phyloP scores from a whole-genome alignment of 129 eudicot species.

The Tagetes patula region DNA sequence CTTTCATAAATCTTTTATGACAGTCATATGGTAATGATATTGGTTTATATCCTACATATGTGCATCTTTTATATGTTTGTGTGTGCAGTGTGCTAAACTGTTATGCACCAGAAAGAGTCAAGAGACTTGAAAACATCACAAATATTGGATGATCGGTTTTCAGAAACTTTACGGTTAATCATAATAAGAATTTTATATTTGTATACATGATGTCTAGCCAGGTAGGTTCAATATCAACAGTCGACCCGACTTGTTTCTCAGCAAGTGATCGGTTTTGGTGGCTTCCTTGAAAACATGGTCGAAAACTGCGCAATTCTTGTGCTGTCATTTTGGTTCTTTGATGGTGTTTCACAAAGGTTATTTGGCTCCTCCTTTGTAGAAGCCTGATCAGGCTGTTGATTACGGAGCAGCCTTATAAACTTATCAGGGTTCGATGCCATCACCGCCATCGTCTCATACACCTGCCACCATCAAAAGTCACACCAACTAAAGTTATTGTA shows the following conservation, averaged over 20 bases:
- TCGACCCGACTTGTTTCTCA: conserved; percentile 18
- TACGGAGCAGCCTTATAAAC: conserved; percentile 42
- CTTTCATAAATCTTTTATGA: too few species aligned
- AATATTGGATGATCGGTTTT: conserved; percentile 1
- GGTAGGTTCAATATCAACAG: background rate
- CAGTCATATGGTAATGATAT: too few species aligned
- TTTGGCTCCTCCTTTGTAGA: conserved; percentile 39
- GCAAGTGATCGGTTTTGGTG: conserved; percentile 52
- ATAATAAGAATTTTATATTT: background rate
- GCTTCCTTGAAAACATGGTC: conserved; percentile 71
- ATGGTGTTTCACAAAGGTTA: conserved; percentile 38
- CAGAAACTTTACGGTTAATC: background rate
- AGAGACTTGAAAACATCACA: background rate
- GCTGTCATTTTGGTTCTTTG: conserved; percentile 47
- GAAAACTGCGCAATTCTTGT: conserved; percentile 39
- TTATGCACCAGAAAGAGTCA: background rate
- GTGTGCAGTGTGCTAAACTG: background rate
- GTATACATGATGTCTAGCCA: conserved; percentile 2
- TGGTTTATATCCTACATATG: too few species aligned
- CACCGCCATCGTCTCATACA: conserved; percentile 76
- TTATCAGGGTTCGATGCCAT: conserved; percentile 65
- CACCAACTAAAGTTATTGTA: background rate
- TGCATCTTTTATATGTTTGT: too few species aligned
- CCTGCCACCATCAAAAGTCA: conserved; percentile 40
- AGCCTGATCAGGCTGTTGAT: conserved; percentile 50